phyloP scores from a whole-genome alignment of 2,329 filamentous ascomycete genomes.

The Blastomyces emzantsi region DNA sequence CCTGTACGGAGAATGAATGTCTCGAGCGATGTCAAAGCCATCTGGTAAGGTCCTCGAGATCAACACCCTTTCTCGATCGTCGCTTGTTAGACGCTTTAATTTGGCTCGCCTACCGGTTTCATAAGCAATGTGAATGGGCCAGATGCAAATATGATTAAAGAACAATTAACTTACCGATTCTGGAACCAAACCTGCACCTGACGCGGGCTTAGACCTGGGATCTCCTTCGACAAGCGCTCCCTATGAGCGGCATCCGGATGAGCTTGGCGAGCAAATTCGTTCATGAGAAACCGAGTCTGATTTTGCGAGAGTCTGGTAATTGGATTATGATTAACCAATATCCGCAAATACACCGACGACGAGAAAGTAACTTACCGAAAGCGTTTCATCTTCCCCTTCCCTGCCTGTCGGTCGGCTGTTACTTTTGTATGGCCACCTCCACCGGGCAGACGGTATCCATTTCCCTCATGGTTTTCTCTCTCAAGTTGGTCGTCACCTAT shows the following conservation, averaged over 20 bases:
- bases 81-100: constrained; percentile 51
- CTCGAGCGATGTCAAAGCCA: constrained; percentile 52
- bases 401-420: constrained; percentile 23
- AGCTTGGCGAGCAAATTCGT: constrained; percentile 88
- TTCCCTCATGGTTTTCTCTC: constrained; percentile 8
- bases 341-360: background rate
- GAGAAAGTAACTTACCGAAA: constrained; percentile 29
- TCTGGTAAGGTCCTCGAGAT: constrained; percentile 51
- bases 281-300: constrained; percentile 96
- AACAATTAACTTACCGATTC: constrained; percentile 59
- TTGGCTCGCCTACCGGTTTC: constrained; percentile 46
- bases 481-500: background rate
- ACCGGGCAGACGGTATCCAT: constrained; percentile 18
- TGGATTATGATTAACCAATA: background rate
- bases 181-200: constrained; percentile 99
- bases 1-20: constrained; percentile 48
- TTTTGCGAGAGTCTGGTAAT: constrained; percentile 72
- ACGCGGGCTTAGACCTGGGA: constrained; percentile 79
- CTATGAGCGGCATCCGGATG: constrained; percentile 88
- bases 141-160: background rate
- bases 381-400: constrained; percentile 38
- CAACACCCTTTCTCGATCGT: constrained; percentile 54
- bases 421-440: constrained; percentile 24
- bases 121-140: background rate
- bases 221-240: constrained; percentile 77